Evolutionary conservation across 2,329 filamentous ascomycete species (phyloP).

Genomic region (Ophiocordyceps camponoti-saundersi): DNA sequence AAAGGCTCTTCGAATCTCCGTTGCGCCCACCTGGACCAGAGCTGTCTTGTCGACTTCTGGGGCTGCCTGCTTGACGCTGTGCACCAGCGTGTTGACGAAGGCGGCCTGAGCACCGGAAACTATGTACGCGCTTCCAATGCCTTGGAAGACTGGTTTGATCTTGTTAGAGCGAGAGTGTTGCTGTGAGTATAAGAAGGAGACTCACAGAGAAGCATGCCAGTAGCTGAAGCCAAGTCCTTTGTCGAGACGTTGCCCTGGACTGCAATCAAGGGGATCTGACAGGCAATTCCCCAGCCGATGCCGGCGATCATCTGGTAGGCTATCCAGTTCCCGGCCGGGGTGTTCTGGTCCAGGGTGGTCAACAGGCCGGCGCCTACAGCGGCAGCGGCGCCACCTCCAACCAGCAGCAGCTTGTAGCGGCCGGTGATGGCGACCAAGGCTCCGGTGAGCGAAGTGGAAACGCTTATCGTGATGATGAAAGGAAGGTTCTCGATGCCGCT

Average conservation of each 20-base stretch:
- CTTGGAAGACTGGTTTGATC: background rate
- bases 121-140: background rate
- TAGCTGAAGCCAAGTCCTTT: background rate
- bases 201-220: background rate
- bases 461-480: background rate
- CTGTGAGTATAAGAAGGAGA: background rate
- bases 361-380: background rate
- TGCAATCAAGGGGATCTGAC: background rate
- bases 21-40: background rate
- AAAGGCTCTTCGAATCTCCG: background rate
- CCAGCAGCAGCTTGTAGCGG: background rate
- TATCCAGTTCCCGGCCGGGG: background rate
- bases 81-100: background rate
- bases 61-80: background rate
- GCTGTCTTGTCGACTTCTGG: background rate
- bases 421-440: background rate
- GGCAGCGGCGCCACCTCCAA: background rate
- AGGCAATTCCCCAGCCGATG: background rate
- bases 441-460: background rate
- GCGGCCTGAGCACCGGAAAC: background rate
- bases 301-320: background rate
- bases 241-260: background rate
- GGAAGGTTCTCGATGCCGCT: background rate
- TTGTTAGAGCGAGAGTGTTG: too few species aligned
- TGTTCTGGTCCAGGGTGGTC: background rate